These are phyloP conservation scores for Nyssa sinensis DNA, from an alignment of 148 eudicot genomes.

Conservation along the genomic window DNA sequence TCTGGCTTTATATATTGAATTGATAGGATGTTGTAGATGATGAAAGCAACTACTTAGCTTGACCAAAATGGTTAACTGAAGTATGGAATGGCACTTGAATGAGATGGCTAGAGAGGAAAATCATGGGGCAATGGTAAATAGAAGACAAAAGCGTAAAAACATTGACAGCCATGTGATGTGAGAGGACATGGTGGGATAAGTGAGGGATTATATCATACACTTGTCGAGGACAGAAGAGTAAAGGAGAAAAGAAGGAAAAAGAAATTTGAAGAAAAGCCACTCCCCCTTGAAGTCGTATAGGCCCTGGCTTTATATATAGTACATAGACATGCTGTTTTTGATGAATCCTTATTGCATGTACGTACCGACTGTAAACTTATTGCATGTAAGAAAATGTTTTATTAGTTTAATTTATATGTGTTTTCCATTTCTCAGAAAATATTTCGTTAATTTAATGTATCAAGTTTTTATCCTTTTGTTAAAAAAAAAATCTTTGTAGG, in stretches of 20 bases:
- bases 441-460: background rate
- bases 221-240: too few species aligned
- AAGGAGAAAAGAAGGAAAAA: background rate
- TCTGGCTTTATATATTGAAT: background rate
- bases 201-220: background rate
- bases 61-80: background rate
- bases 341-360: too few species aligned
- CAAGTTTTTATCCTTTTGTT: background rate
- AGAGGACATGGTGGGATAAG: background rate
- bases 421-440: background rate
- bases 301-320: too few species aligned
- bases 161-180: background rate
- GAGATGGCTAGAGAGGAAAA: background rate
- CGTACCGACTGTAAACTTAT: too few species aligned
- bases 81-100: background rate
- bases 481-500: background rate
- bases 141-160: background rate
- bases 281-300: too few species aligned
- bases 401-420: too few species aligned
- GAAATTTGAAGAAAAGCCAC: too few species aligned
- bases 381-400: too few species aligned
- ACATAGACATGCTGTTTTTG: too few species aligned
- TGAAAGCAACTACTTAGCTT: background rate
- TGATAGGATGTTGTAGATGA: background rate
- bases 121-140: background rate